phyloP scores from a whole-genome alignment of 2,329 filamentous ascomycete species.

The Albifimbria verrucaria region DNA sequence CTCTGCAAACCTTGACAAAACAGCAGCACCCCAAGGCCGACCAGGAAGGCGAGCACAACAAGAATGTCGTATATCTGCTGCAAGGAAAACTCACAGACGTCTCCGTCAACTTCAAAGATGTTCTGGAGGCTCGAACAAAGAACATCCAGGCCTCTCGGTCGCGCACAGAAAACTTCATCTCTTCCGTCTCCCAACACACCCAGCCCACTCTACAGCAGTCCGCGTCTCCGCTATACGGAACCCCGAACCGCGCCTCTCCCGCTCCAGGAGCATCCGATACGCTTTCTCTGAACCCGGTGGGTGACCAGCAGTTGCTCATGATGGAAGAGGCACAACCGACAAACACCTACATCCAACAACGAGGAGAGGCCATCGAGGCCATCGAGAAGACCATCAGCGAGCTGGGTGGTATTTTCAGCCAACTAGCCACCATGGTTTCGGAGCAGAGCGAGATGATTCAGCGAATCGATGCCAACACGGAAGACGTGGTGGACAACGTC shows the following conservation, averaged over 20 bases:
- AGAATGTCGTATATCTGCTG: slow-evolving; percentile 89
- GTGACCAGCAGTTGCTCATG: slow-evolving; percentile 82
- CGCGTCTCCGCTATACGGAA: slow-evolving; percentile 83
- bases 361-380: slow-evolving; percentile 92
- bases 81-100: slow-evolving; percentile 92
- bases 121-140: slow-evolving; percentile 92
- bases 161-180: slow-evolving; percentile 95
- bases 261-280: slow-evolving; percentile 68
- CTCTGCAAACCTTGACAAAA: slow-evolving; percentile 73
- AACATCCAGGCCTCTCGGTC: slow-evolving; percentile 94
- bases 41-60: slow-evolving; percentile 95
- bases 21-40: slow-evolving; percentile 69
- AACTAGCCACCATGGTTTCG: slow-evolving; percentile 93
- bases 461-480: slow-evolving; percentile 93
- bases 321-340: slow-evolving; percentile 87
- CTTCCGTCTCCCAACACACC: slow-evolving; percentile 76
- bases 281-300: slow-evolving; percentile 75
- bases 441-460: slow-evolving; percentile 98
- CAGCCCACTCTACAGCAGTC: slow-evolving; percentile 68
- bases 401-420: slow-evolving; percentile 85
- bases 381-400: slow-evolving; percentile 96
- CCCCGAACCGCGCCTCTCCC: slow-evolving; percentile 64
- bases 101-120: slow-evolving; percentile 93
- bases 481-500: slow-evolving; percentile 98
- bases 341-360: slow-evolving; percentile 88